Conservation (phyloP, 2,329 filamentous ascomycete species). For the Fusarium caatingaense region DNA sequence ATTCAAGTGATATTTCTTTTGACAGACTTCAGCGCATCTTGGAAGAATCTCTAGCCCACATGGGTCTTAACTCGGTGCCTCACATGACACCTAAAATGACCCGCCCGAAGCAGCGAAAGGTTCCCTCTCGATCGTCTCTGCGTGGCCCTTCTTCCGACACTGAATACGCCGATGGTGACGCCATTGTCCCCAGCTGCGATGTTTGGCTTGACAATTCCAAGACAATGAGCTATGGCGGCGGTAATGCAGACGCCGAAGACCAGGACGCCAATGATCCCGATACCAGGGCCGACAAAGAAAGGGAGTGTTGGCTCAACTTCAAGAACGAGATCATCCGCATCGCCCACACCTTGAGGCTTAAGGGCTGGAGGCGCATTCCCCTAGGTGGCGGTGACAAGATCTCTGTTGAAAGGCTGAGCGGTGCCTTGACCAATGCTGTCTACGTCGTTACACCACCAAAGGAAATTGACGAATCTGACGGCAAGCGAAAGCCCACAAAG, state of each 20-base stretch:
- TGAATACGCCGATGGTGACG: conserved; percentile 84
- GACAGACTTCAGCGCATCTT: conserved; percentile 85
- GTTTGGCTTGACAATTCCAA: conserved; percentile 89
- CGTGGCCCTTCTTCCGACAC: conserved; percentile 80
- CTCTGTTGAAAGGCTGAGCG: conserved; percentile 81
- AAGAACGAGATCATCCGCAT: conserved; percentile 93
- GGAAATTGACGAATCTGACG: conserved; percentile 59
- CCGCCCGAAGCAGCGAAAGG: conserved; percentile 56
- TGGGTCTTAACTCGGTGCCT: conserved; percentile 62
- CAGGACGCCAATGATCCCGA: conserved; percentile 45
- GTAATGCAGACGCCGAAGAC: conserved; percentile 57
- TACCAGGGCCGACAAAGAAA: conserved; percentile 71
- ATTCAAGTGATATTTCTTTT: conserved; percentile 77
- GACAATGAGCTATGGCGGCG: conserved; percentile 79
- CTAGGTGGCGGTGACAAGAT: conserved; percentile 76
- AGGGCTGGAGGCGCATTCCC: conserved; percentile 89
- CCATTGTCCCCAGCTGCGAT: conserved; percentile 86
- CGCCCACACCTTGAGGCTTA: conserved; percentile 87
- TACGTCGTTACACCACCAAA: conserved; percentile 90
- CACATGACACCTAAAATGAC: conserved; percentile 56
- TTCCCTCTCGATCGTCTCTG: conserved; percentile 51
- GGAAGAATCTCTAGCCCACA: conserved; percentile 70
- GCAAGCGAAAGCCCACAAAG: conserved; percentile 68
- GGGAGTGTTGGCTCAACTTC: conserved; percentile 84
- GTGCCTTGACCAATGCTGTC: conserved; percentile 94